Base-by-base conservation (phyloP, 2,329 filamentous ascomycete genomes). In the Beauveria varroae region DNA sequence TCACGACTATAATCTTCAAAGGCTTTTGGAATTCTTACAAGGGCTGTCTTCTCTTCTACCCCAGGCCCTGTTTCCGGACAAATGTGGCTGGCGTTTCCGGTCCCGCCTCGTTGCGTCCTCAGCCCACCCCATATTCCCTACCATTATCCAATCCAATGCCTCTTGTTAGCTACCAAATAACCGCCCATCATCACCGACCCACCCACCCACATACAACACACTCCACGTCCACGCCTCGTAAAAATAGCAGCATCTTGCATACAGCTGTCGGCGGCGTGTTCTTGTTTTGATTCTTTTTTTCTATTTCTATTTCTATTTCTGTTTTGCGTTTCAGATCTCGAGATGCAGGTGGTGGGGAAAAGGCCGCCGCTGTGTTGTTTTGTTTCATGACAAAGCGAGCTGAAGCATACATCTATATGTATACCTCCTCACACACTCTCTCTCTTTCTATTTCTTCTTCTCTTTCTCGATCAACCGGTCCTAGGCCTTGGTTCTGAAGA, bases 321-420 rank as follows among this genome's bases (percentile, higher is more conserved):
- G 57, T 22, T 43, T 52, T 10, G 10, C 41, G 57, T 60, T 60
- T 60, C 57, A 49, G 57, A 60, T 60, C 50, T 47, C 50, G 6
- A n/a, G 50, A 60, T 47, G 43, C 41, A 54, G 28, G 56, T 30
- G 46, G 46, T 1, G 22, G 1, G 22, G 20, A 28, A 10, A 14
- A 12, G 30, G 16, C 49, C 26, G 28, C 28, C n/a, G 50, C 34
- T 22, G 37, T 7, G 20, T 40, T 37, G 43, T 26, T 44, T 49
- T 26, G 54, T 57, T 49, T 57, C 54, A 49, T 22, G 20, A 43
- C 51, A 34, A 34, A 3, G 30, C 4, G 30, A 34, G 30, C 30
- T 34, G 30, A 34, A 12, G 30, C 53, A n/a, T 47, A 6, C 24
- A 37, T 57, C 20, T 57, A 37, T 58, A 51, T 58, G 18, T 43